Evolutionary conservation across 495 filamentous ascomycete species (phyloP), one percentile per base, ranked within the genome.

Genomic region (Clohesyomyces aquaticus): DNA sequence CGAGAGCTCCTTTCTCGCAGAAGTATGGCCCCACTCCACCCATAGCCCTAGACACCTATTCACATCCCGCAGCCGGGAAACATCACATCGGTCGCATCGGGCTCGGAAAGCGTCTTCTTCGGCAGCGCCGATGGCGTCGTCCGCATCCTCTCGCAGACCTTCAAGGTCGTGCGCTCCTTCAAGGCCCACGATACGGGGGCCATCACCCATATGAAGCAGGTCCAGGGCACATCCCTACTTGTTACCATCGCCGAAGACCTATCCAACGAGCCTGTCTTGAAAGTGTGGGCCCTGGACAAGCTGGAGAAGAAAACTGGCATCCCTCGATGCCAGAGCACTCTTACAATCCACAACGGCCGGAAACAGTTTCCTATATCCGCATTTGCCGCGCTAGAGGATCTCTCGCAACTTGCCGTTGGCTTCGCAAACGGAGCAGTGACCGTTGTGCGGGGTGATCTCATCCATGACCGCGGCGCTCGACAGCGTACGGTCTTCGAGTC

Each of bases 401-500:
- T 98, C 14, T 90, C 91, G 9, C 93, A 97, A 78, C 82, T 97
- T 6, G 94, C 92, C 22, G 87, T 98, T 11, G 94, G 95, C 18
- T 98, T 98, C 75, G 94, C 88, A 23, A 97, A 98, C 74, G 94
- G 94, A 19, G 87, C 91, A 10, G 94, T 98, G 27, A 95, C 91
- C 9, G 87, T 97, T 35, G 89, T 98, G 59, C 85, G 94, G 41
- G 94, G 94, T 55, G 94, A 98, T 75, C 77, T 98, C 48, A 92
- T 98, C 61, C 90, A 98, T 73, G 95, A 98, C 73, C 85, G 92
- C 61, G 94, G 94, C n/a, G 90, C 94, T 35, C 93, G 91, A 72
- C 94, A 98, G 74, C 85, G 95, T 22, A 93, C 93, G 26, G 91
- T 98, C 26, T 95, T 96, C 76, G 94, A 97, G 70, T 96, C 93